Evolutionary conservation across 2,329 filamentous ascomycete genomes (phyloP), one percentile per base, ranked within the genome.

Genomic region (Colletotrichum coccodes): DNA sequence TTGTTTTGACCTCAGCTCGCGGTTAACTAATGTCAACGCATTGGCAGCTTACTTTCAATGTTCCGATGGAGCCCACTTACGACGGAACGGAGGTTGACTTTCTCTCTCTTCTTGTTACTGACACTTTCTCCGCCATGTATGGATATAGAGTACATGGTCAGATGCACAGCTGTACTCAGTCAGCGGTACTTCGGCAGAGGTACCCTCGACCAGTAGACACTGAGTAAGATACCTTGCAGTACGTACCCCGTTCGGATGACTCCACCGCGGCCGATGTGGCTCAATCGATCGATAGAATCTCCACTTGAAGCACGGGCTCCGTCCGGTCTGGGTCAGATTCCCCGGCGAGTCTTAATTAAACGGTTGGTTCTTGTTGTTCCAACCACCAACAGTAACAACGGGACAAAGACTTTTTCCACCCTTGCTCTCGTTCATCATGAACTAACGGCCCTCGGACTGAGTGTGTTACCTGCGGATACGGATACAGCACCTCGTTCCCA

Each of bases 361-460:
- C 56, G 65, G 62, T 60, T 68, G 65, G 65, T 49, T 68, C 60
- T 44, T 28, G n/a, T 47, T 60, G 28, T 60, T 66, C 49, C 65
- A 49, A 68, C 64, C 46, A 66, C 58, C 58, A 66, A 66, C 64
- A 42, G 38, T 42, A 40, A 5, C 28, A 23, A 32, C 21, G 28
- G 28, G n/a, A 53, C 56, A 34, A 47, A 23, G 21, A 47, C 28
- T 16, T 46, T 65, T 60, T 12, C 30, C 38, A 36, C 46, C 44
- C 14, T 53, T 58, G 8, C 34, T 23, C 12, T 54, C 30, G 11
- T 54, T 23, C 11, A 58, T 46, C 14, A 6, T 47, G n/a, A 34
- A 59, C 56, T 42, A 59, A 59, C 56, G 32, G 40, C 14, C 30
- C 42, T 44, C 42, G 28, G 30, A 34, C 42, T 59, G 30, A 23